Evolutionary conservation across 2,329 filamentous ascomycete genomes (phyloP).

Genomic region (Aspergillus udagawae): DNA sequence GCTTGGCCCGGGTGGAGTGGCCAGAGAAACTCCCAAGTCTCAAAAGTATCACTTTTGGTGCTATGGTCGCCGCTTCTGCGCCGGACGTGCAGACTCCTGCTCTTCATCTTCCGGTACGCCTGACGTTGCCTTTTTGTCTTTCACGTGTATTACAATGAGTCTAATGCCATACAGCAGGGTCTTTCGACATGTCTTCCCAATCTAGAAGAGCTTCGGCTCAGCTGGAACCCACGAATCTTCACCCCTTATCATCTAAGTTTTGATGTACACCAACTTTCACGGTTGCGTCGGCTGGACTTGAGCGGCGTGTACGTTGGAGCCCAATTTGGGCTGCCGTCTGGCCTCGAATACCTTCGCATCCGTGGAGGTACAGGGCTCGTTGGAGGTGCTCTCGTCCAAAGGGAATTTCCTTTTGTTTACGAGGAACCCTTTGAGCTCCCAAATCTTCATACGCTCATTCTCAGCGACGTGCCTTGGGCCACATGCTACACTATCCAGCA

Average conservation of each 20-base stretch:
- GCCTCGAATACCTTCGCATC: conserved; percentile 27
- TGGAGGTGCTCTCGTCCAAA: conserved; percentile 1
- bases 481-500: conserved; percentile 8
- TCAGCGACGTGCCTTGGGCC: conserved; percentile 26
- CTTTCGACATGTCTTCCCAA: conserved; percentile 21
- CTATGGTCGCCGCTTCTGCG: conserved; percentile 11
- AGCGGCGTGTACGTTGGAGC: conserved; percentile 19
- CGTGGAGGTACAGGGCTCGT: conserved; percentile 14
- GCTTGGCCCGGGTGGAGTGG: conserved; percentile 10
- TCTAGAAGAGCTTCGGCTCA: conserved; percentile 30
- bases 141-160: not conserved
- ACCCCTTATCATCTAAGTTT: conserved; percentile 15
- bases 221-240: conserved; percentile 22
- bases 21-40: conserved; percentile 28
- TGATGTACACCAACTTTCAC: conserved; percentile 13
- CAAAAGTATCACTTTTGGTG: conserved; percentile 23
- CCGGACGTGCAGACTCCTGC: conserved; percentile 12
- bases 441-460: conserved; percentile 25
- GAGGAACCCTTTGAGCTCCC: conserved; percentile 15
- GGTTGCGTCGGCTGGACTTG: conserved; percentile 27
- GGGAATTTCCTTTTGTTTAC: conserved; percentile 9
- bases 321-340: conserved; percentile 22
- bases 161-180: conserved; percentile 7
- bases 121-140: not conserved
- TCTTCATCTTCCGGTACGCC: conserved; percentile 14